A percentile compares a stretch with the other conserved stretches of the same genome.
Evolutionary conservation across 2,329 filamentous ascomycete species (phyloP).

Genomic region (Pseudopithomyces maydicus): DNA sequence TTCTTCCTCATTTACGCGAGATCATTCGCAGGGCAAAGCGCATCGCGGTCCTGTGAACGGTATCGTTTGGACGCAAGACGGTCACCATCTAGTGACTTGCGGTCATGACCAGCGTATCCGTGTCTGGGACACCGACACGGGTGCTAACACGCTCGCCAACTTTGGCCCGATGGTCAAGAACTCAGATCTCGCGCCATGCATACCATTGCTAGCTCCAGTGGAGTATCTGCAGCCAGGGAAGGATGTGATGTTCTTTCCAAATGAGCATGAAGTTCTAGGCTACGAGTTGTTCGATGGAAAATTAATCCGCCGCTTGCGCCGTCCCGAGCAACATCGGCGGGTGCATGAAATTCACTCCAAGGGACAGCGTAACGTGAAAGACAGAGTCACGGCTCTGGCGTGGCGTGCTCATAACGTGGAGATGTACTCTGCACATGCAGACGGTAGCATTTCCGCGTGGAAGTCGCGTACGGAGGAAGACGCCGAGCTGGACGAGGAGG

Average conservation of each 20-base stretch:
- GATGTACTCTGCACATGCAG: conserved; percentile 81
- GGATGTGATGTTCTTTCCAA: conserved; percentile 80
- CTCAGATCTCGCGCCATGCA: conserved; percentile 47
- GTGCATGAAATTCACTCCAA: conserved; percentile 27
- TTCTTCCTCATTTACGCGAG: conserved; percentile 48
- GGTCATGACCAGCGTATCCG: conserved; percentile 84
- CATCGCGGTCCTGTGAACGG: conserved; percentile 86
- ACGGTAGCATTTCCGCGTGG: conserved; percentile 85
- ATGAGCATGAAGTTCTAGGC: conserved; percentile 73
- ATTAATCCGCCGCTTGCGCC: conserved; percentile 71
- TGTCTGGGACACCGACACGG: conserved; percentile 82
- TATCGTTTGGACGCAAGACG: conserved; percentile 82
- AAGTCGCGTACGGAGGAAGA: conserved; percentile 63
- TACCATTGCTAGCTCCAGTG: conserved; percentile 62
- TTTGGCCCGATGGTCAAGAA: conserved; percentile 87
- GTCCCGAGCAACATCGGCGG: conserved; percentile 53
- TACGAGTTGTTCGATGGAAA: conserved; percentile 80
- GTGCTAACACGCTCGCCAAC: conserved; percentile 84
- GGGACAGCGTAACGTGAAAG: conserved; percentile 44
- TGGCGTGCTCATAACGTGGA: conserved; percentile 75
- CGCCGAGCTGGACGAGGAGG: conserved; percentile 49
- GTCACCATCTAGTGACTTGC: conserved; percentile 74
- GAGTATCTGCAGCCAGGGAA: conserved; percentile 60
- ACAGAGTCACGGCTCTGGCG: conserved; percentile 71
- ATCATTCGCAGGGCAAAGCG: conserved; percentile 55